Evolutionary conservation across 1,139 yeast genomes (phyloP).

Genomic region (Tardiomyces blankii): DNA sequence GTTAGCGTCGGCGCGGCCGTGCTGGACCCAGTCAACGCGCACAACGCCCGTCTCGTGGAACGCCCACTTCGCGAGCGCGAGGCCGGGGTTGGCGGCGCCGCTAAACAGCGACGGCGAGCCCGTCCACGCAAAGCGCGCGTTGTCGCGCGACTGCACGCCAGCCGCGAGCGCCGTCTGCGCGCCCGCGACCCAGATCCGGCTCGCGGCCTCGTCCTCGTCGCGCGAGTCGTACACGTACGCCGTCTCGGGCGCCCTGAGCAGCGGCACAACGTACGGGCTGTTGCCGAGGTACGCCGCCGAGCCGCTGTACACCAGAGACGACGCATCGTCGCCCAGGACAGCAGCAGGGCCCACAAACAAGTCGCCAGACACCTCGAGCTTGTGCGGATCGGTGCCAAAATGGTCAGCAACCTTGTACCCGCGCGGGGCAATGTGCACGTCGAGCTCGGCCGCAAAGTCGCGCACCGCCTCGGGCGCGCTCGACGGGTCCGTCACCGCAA

Average conservation of each 20-base stretch:
- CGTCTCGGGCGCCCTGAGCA: constrained; percentile 58
- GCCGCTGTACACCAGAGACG: constrained; percentile 30
- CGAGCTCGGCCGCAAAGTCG: constrained; percentile 64
- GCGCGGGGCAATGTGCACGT: constrained; percentile 76
- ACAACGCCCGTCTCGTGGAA: constrained; percentile 61
- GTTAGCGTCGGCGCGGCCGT: constrained; percentile 12
- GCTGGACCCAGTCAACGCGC: constrained; percentile 42
- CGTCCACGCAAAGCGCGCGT: constrained; percentile 73
- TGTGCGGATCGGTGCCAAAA: constrained; percentile 27
- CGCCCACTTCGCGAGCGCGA: constrained; percentile 58
- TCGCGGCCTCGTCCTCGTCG: constrained; percentile 31
- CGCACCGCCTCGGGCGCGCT: constrained; percentile 65
- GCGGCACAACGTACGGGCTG: constrained; percentile 52
- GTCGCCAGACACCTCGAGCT: constrained; percentile 1
- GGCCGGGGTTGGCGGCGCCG: constrained; percentile 22
- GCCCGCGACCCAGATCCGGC: constrained; percentile 64
- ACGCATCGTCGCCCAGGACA: constrained; percentile 6
- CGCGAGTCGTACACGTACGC: constrained; percentile 44
- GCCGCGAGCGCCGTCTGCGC: constrained; percentile 66
- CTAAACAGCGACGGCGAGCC: constrained; percentile 52
- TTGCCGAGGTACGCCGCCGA: constrained; percentile 47
- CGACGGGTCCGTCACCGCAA: constrained; percentile 45
- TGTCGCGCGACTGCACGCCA: constrained; percentile 72
- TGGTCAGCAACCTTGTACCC: constrained; percentile 58
- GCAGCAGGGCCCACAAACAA: constrained; percentile 4